phyloP scores from a whole-genome alignment of 148 eudicot genomes.

The Spergularia marina region DNA sequence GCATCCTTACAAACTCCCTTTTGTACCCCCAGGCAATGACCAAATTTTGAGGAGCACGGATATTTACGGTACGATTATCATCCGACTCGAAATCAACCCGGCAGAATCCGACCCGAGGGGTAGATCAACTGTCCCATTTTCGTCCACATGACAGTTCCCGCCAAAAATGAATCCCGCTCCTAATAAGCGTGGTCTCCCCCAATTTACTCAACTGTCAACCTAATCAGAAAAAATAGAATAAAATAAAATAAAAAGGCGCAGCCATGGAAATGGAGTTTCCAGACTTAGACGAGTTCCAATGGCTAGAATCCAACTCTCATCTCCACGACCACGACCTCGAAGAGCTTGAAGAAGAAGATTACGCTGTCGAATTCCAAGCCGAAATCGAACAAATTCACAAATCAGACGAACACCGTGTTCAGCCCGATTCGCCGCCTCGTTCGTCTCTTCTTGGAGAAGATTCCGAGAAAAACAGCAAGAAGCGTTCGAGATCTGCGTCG shows the following conservation, averaged over 20 bases:
- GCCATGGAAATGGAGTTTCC: constrained; percentile 53
- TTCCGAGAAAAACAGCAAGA: constrained; percentile 24
- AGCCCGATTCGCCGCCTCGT: constrained; percentile 23
- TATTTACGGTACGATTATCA: too few relatives aligned
- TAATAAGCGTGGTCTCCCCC: too few relatives aligned
- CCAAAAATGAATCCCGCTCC: too few relatives aligned
- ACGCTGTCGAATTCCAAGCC: constrained; percentile 6
- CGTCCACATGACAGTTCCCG: too few relatives aligned
- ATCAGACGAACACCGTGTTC: constrained; percentile 14
- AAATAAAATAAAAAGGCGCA: not conserved
- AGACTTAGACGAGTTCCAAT: constrained; percentile 71
- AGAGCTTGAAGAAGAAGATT: constrained; percentile 28
- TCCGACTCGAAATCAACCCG: not conserved
- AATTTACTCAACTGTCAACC: too few relatives aligned
- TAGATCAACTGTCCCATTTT: too few relatives aligned
- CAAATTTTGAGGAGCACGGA: too few relatives aligned
- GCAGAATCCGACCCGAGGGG: not conserved
- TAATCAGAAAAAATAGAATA: too few relatives aligned
- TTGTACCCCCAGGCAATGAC: too few relatives aligned
- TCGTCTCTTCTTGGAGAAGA: constrained; percentile 17
- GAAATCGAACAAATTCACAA: not conserved
- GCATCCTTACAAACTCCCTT: too few relatives aligned
- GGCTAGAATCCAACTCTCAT: constrained; percentile 74
- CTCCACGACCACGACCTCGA: constrained; percentile 20
- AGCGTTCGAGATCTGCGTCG: constrained; percentile 43